Evolutionary conservation across 441 rosid genomes (phyloP).

Genomic region (Bruguiera hainesii): DNA sequence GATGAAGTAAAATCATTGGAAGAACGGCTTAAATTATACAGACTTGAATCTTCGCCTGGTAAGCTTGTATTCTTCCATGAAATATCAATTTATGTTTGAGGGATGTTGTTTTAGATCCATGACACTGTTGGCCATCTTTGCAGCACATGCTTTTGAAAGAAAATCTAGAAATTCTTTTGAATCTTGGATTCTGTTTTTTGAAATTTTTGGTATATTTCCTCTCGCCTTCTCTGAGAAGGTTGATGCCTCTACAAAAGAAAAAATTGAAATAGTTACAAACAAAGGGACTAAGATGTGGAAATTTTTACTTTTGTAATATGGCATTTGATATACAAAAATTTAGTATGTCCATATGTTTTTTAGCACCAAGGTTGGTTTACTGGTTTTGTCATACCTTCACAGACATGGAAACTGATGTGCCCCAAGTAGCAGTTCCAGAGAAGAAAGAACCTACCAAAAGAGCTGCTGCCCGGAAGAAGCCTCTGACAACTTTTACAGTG

Average conservation of each 20-base stretch:
- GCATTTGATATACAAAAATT: no score
- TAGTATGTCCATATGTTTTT: neutral
- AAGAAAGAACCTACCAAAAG: conserved; percentile 37
- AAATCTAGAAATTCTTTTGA: no score
- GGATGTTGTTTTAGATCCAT: neutral
- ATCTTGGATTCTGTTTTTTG: no score
- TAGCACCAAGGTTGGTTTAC: neutral
- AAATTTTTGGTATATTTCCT: no score
- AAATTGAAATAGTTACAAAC: no score
- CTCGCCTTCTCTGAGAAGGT: no score
- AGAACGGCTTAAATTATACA: conserved; percentile 68
- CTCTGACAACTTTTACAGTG: conserved; percentile 23
- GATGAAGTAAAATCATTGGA: conserved; percentile 42
- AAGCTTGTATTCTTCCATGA: conserved; percentile 9
- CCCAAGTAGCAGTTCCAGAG: conserved; percentile 31
- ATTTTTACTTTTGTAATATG: no score
- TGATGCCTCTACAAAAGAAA: no score
- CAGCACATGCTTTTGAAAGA: no score
- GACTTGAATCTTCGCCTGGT: conserved; percentile 64
- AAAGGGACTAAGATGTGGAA: no score
- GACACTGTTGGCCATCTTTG: neutral
- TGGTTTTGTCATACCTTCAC: conserved; percentile 7
- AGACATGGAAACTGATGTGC: conserved; percentile 45
- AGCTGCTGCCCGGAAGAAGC: conserved; percentile 44
- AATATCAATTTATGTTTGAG: neutral